These are phyloP conservation scores for Fusarium sp. DNA, from an alignment of 2,329 filamentous ascomycete genomes.

Conservation along the genomic window DNA sequence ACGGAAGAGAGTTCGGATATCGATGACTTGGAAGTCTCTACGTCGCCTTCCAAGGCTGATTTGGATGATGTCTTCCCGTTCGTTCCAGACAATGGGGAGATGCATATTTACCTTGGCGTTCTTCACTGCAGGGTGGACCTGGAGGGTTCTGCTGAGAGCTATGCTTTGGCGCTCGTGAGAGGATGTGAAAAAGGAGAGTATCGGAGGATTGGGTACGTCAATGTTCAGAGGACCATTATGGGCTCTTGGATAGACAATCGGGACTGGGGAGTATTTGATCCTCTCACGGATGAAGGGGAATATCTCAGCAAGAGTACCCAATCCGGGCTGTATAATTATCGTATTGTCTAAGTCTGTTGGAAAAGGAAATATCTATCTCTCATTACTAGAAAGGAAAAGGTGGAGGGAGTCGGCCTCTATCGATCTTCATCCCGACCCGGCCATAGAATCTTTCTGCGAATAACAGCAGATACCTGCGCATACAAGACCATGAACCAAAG, in stretches of 20 bases:
- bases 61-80: slow-evolving; percentile 15
- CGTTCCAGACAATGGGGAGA: background rate
- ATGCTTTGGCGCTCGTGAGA: slow-evolving; percentile 23
- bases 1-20: background rate
- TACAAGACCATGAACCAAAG: slow-evolving; percentile 43
- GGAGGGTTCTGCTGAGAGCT: background rate
- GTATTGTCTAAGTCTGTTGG: slow-evolving; percentile 17
- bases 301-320: slow-evolving; percentile 13
- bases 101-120: slow-evolving; percentile 21
- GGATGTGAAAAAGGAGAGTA: slow-evolving; percentile 25
- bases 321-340: slow-evolving; percentile 22
- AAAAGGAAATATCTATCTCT: background rate
- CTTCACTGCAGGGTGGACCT: slow-evolving; percentile 13
- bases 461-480: slow-evolving; percentile 34
- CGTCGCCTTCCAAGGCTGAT: background rate
- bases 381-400: background rate
- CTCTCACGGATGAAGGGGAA: slow-evolving; percentile 19
- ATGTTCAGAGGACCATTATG: slow-evolving; percentile 4
- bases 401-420: background rate
- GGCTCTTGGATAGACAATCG: slow-evolving; percentile 1
- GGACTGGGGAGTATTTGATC: slow-evolving; percentile 21
- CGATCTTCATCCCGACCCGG: slow-evolving; percentile 43
- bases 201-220: slow-evolving; percentile 25
- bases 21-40: background rate
- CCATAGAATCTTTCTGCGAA: slow-evolving; percentile 42